These are phyloP conservation scores for Chaetomiaceae sp. DNA, from an alignment of 2,329 filamentous ascomycete genomes.

Conservation along the genomic window DNA sequence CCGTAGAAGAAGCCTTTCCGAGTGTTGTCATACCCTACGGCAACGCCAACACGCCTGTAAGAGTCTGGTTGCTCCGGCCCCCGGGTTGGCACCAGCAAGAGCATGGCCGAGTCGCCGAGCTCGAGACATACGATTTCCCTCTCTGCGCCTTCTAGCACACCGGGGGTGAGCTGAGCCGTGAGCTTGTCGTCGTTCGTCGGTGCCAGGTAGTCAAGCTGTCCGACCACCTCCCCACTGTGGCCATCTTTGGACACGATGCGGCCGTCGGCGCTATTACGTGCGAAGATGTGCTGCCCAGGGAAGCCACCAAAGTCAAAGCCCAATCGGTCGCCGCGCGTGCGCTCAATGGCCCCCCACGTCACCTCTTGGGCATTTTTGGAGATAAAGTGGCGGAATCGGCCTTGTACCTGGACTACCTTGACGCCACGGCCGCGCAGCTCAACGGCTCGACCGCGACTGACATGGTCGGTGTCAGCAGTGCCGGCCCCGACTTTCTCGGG, in stretches of 20 bases:
- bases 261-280: conserved; percentile 19
- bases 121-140: conserved; percentile 23
- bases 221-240: conserved; percentile 23
- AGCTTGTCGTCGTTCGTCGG: background rate
- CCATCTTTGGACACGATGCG: conserved; percentile 22
- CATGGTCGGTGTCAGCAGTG: background rate
- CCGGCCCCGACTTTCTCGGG: too few relatives aligned
- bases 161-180: background rate
- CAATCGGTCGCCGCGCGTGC: conserved; percentile 6
- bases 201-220: conserved; percentile 22
- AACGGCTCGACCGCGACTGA: conserved; percentile 13
- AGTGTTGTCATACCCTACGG: conserved; percentile 17
- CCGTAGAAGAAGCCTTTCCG: conserved; percentile 25
- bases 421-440: conserved; percentile 20
- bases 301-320: conserved; percentile 20
- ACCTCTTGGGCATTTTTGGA: conserved; percentile 11
- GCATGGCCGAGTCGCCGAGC: conserved; percentile 23
- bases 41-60: conserved; percentile 22
- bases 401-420: conserved; percentile 19
- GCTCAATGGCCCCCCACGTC: conserved; percentile 19
- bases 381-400: conserved; percentile 22
- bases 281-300: conserved; percentile 16
- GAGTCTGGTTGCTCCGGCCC: conserved; percentile 4
- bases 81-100: conserved; percentile 16
- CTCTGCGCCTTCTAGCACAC: conserved; percentile 18